Conservation (phyloP, 2,329 filamentous ascomycete species). For the Diaporthe caulivora region DNA sequence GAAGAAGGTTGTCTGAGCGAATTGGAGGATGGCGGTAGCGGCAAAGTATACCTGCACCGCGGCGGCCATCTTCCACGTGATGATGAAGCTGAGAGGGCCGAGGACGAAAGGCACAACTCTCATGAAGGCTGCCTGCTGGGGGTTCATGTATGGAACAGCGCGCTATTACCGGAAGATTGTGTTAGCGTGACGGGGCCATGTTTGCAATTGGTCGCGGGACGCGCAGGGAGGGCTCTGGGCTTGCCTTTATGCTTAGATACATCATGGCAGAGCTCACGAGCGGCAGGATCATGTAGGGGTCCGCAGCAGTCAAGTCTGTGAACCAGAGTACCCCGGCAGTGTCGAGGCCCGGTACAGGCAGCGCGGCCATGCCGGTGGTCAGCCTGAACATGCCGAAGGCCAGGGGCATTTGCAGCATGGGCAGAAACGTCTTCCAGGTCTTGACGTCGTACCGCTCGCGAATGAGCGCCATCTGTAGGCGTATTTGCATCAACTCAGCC, state of each 20-base stretch:
- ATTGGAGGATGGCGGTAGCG: constrained; percentile 52
- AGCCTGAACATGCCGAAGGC: constrained; percentile 86
- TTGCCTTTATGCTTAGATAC: constrained; percentile 69
- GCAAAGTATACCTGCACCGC: constrained; percentile 75
- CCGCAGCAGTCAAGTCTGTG: constrained; percentile 77
- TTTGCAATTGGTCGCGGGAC: neutral
- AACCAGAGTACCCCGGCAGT: constrained; percentile 83
- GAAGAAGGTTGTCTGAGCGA: constrained; percentile 59
- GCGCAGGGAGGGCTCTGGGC: constrained; percentile 42
- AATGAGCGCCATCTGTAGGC: constrained; percentile 62
- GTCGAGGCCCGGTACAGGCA: constrained; percentile 86
- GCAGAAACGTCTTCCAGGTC: constrained; percentile 62
- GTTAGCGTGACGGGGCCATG: constrained; percentile 27
- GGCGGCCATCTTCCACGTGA: constrained; percentile 62
- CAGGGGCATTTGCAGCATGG: constrained; percentile 73
- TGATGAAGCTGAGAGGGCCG: constrained; percentile 47
- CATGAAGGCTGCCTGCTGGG: constrained; percentile 48
- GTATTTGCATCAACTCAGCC: constrained; percentile 57
- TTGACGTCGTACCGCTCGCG: constrained; percentile 68
- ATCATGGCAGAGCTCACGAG: constrained; percentile 67
- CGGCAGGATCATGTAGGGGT: constrained; percentile 85
- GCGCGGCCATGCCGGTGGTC: constrained; percentile 76
- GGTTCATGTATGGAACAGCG: constrained; percentile 49
- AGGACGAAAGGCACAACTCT: constrained; percentile 51
- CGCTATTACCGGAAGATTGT: constrained; percentile 42